phyloP scores from a whole-genome alignment of 352 stramenopile genomes.

The Phytophthora boehmeriae region DNA sequence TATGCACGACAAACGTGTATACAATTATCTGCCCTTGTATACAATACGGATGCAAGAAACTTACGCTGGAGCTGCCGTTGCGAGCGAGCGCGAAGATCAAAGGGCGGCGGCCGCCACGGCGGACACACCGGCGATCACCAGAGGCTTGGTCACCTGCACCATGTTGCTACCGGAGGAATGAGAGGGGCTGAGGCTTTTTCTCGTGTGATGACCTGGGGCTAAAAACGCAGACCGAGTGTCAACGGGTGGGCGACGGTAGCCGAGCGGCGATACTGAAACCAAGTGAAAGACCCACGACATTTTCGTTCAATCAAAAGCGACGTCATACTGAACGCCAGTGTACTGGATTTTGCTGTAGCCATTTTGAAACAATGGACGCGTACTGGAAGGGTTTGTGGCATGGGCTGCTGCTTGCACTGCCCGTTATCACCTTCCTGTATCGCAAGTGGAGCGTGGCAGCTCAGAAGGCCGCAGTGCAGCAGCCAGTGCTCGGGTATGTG shows the following conservation, averaged over 20 bases:
- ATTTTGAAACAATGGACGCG: slow-evolving; percentile 30
- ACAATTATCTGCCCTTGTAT: too few species aligned
- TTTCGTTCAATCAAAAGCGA: too few species aligned
- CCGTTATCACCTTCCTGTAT: slow-evolving; percentile 52
- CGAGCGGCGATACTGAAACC: neutral
- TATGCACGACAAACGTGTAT: neutral
- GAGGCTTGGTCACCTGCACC: slow-evolving; percentile 81
- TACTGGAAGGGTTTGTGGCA: slow-evolving; percentile 66
- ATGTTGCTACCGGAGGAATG: slow-evolving; percentile 36
- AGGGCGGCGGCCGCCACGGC: slow-evolving; percentile 60
- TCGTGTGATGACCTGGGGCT: neutral
- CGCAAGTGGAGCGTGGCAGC: slow-evolving; percentile 48
- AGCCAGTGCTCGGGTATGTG: slow-evolving; percentile 52
- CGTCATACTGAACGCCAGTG: too few species aligned
- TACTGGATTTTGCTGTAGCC: too few species aligned
- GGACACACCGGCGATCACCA: slow-evolving; percentile 77
- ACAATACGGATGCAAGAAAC: too few species aligned
- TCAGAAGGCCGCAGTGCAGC: slow-evolving; percentile 16
- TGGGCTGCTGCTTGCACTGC: slow-evolving; percentile 54
- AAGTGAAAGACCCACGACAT: too few species aligned
- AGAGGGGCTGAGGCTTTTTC: slow-evolving; percentile 1
- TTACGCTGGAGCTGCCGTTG: slow-evolving; percentile 46
- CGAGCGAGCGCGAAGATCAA: slow-evolving; percentile 60
- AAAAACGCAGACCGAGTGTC: slow-evolving; percentile 4
- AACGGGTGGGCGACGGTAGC: slow-evolving; percentile 1